Evolutionary conservation across 2,329 filamentous ascomycete species (phyloP).

Genomic region (Penicillium sp.): DNA sequence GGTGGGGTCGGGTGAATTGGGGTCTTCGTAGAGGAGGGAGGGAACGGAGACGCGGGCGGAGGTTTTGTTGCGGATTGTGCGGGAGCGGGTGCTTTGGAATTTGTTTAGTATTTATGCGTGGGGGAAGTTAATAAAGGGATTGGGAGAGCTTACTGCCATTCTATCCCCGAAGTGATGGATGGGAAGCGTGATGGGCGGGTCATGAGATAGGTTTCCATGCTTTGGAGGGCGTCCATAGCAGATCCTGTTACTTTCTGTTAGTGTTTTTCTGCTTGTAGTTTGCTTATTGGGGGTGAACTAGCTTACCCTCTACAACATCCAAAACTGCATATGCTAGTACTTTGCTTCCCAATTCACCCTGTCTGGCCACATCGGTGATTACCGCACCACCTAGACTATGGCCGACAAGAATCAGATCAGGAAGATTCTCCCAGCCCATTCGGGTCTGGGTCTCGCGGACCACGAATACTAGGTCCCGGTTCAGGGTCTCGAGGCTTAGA

Average conservation of each 20-base stretch:
- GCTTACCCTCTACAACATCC: constrained; percentile 73
- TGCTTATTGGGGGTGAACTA: background rate
- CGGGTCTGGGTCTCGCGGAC: constrained; percentile 57
- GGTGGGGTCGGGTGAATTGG: constrained; percentile 25
- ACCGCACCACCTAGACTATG: constrained; percentile 91
- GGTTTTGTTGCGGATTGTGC: constrained; percentile 71
- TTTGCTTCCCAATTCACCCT: constrained; percentile 54
- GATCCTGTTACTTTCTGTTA: constrained; percentile 60
- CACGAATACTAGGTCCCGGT: constrained; percentile 61
- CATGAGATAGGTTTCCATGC: constrained; percentile 85
- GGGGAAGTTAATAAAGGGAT: too few relatives aligned
- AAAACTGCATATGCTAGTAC: constrained; percentile 80
- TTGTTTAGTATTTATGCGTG: constrained; percentile 6
- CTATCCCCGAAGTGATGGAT: constrained; percentile 69
- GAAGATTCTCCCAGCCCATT: constrained; percentile 65
- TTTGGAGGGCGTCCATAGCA: constrained; percentile 85
- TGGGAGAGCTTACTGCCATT: constrained; percentile 62
- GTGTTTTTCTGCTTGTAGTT: too few relatives aligned
- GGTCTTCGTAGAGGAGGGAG: constrained; percentile 54
- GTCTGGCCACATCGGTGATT: constrained; percentile 69
- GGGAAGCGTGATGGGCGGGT: constrained; percentile 70
- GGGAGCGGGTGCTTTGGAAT: constrained; percentile 57
- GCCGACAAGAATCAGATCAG: constrained; percentile 71
- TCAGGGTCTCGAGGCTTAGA: constrained; percentile 63
- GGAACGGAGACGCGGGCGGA: constrained; percentile 87